Base-by-base conservation (phyloP, 768 basidiomycete species). In the Multifurca ochricompacta region DNA sequence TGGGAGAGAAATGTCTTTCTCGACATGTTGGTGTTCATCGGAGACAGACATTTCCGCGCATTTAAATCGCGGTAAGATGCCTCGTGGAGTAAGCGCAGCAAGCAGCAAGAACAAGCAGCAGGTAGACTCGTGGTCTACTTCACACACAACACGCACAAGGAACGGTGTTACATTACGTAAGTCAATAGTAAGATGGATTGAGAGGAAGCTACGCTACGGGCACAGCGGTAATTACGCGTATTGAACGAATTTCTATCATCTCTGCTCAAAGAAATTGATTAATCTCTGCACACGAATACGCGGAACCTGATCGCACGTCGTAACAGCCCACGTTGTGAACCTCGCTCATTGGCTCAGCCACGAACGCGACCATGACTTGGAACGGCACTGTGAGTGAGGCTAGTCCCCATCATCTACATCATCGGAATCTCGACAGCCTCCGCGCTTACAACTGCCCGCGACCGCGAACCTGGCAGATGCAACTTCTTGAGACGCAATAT, bases 401-500 rank as follows among this genome's bases (percentile, higher is more conserved):
- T 48, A 57, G 16, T 18, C 13, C 16, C 3, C 31, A 9, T 36
- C 39, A 27, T 42, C 45, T 2, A 10, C 61, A 14, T 65, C 65
- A 14, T 69, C 68, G 4, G 64, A 63, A 40, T 71, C 70, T 63
- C 65, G 13, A 70, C 65, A 18, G 62, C 66, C 54, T 68, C 69
- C 10, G 67, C 68, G 44, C 69, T 71, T 8, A 61, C 65, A 25
- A 63, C 58, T 36, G 66, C 65, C 42, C 57, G 68, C 34, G 65
- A 69, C 36, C 64, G 54, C 7, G 67, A 64, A 10, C 66, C 62
- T 11, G 82, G 79, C 28, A 78, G 61, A 54, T 83, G 78, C 1
- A 81, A 79, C 62, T 90, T 87, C 68, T 87, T 89, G 51, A 80
- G 74, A 51, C 82, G 74, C 35, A 89, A 73, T 54, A 89, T 88